Evolutionary conservation across 345 rosid genomes (phyloP).

Genomic region (Bruguiera gymnorhiza): DNA sequence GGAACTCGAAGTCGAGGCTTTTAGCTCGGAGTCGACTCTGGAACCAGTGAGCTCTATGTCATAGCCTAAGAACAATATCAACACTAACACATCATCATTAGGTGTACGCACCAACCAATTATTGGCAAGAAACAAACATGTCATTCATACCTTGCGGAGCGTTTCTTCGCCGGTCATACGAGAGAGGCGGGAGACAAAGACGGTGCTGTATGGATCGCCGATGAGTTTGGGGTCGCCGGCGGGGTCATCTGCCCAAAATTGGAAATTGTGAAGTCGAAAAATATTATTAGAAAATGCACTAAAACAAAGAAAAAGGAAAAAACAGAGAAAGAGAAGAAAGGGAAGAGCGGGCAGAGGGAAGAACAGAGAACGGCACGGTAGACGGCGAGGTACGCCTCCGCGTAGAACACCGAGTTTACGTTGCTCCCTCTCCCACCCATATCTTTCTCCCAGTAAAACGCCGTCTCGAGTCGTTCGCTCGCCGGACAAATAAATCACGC

Average conservation of each 20-base stretch:
- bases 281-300: too few species aligned
- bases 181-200: slow-evolving; percentile 80
- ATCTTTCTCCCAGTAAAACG: background rate
- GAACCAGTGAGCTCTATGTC: slow-evolving; percentile 18
- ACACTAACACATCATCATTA: background rate
- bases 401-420: slow-evolving; percentile 72
- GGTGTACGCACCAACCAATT: background rate
- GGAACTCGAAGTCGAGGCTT: too few species aligned
- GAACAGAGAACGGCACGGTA: too few species aligned
- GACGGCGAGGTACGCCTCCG: slow-evolving; percentile 68
- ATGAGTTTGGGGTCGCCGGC: slow-evolving; percentile 61
- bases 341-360: too few species aligned
- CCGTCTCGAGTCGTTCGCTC: too few species aligned
- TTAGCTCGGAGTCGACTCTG: slow-evolving; percentile 31
- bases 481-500: too few species aligned
- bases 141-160: slow-evolving; percentile 48
- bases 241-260: slow-evolving; percentile 61
- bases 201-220: slow-evolving; percentile 78
- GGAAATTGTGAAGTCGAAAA: too few species aligned
- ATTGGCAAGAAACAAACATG: too few species aligned
- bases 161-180: slow-evolving; percentile 64
- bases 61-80: slow-evolving; percentile 45
- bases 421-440: slow-evolving; percentile 10
- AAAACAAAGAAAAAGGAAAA: too few species aligned
- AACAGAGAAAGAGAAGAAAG: too few species aligned